phyloP scores from a whole-genome alignment of 257 asterid species.

The Mentha longifolia region DNA sequence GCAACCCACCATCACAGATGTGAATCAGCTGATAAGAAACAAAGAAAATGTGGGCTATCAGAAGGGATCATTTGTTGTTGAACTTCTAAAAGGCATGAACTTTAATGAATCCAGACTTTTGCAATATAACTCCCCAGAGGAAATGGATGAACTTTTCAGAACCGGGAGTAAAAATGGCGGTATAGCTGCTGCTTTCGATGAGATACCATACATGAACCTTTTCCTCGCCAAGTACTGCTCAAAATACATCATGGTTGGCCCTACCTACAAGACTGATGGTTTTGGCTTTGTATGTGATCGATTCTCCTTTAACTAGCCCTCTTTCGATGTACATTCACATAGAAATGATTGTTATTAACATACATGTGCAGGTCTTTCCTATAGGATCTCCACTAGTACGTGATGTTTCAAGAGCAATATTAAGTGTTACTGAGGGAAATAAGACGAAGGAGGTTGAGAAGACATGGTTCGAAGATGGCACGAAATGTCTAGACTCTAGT shows the following conservation, averaged over 20 bases:
- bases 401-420: constrained; percentile 50
- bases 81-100: constrained; percentile 22
- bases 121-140: constrained; percentile 11
- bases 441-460: constrained; percentile 35
- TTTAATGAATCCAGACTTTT: constrained; percentile 31
- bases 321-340: constrained; percentile 12
- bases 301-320: constrained; percentile 3
- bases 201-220: constrained; percentile 47
- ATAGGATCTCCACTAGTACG: constrained; percentile 48
- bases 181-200: constrained; percentile 48
- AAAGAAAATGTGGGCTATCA: constrained; percentile 37
- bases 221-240: constrained; percentile 43
- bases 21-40: constrained; percentile 30
- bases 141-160: constrained; percentile 33
- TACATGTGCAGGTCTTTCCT: constrained; percentile 47
- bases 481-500: constrained; percentile 27
- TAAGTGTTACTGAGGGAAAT: constrained; percentile 40
- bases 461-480: constrained; percentile 30
- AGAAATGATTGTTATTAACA: no score
- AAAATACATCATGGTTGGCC: constrained; percentile 47
- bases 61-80: constrained; percentile 41
- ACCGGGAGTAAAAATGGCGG: constrained; percentile 44
- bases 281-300: constrained; percentile 53
- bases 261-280: constrained; percentile 48
- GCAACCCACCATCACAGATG: constrained; percentile 39